Base-by-base conservation (phyloP, 257 asterid genomes). In the Echium plantagineum region DNA sequence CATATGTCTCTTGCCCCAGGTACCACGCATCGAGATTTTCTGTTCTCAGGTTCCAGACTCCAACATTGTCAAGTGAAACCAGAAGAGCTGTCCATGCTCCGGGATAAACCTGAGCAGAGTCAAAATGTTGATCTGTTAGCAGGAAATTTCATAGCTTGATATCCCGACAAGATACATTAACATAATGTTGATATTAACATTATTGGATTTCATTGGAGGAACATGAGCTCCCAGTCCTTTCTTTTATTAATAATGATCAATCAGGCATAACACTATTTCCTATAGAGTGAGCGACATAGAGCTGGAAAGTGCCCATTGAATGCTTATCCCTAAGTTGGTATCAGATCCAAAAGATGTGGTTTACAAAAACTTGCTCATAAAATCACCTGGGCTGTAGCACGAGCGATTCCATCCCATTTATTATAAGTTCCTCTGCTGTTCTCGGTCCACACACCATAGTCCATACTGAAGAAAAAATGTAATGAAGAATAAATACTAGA, bases 381-480 rank as follows among this genome's bases (percentile, higher is more conserved):
- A 21, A 52, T 19, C 76, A 91, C 98, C 90, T 91, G 97, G 32
- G 87, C 78, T 64, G 98, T 82, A 60, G 87, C 26, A 20, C 98
- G 85, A 70, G 98, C 94, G 66, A 88, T 80, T 47, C 95, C 98
- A 61, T 91, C 98, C 98, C 97, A 91, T 74, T 88, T 91, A 75
- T 91, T 91, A 81, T 91, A 91, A 15, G 98, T 85, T 46, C 98
- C 97, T 75, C 98, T 81, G 77, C 94, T 91, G 66, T 81, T 86
- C 64, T 91, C 88, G 0, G 93, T 81, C 98, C 98, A 91, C 68
- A 82, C 94, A 55, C 98, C 98, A 54, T 60, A 91, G 66, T 86
- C 98, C 98, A 91, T 91, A 62, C 98, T 91, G 89, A 62, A 75
- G 38, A 65, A 54, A 3, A 55, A 57, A 24, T 7, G 26, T 56